Conservation (phyloP, 805 yeast genomes). For the Yarrowia sp. region DNA sequence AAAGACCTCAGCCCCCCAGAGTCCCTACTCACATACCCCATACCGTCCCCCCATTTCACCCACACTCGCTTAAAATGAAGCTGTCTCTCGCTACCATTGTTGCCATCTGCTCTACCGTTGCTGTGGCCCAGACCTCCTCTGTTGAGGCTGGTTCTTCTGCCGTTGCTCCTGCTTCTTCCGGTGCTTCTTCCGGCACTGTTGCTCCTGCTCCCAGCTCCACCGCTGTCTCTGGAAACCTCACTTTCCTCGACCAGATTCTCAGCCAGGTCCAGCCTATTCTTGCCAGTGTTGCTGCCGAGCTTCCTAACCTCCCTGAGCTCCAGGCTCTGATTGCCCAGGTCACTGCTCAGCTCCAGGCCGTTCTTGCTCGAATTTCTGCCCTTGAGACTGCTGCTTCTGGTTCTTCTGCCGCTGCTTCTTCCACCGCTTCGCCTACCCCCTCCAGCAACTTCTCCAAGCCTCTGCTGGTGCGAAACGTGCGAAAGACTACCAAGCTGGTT, state of each 20-base stretch:
- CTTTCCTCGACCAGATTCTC: neutral
- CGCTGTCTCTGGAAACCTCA: neutral
- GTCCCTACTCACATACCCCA: too few species aligned
- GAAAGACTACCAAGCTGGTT: too few species aligned
- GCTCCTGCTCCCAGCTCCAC: neutral
- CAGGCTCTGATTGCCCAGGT: neutral
- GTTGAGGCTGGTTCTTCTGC: neutral
- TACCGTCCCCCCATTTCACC: neutral
- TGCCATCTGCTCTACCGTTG: neutral
- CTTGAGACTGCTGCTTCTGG: neutral
- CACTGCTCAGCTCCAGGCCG: neutral
- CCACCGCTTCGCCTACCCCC: neutral
- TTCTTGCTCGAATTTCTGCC: neutral
- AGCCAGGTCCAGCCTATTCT: neutral
- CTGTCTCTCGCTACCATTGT: neutral
- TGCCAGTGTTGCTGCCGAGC: neutral
- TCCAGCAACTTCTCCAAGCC: neutral
- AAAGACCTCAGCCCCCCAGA: too few species aligned
- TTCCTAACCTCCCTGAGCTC: neutral
- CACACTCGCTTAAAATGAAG: neutral
- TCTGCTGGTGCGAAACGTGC: neutral
- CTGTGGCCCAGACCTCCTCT: neutral
- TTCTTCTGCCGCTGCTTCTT: neutral
- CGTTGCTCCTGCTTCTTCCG: neutral
- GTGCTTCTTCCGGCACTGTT: neutral